Evolutionary conservation across 805 yeast genomes (phyloP), one percentile per base, ranked within the genome.

Genomic region (Candida piceae): DNA sequence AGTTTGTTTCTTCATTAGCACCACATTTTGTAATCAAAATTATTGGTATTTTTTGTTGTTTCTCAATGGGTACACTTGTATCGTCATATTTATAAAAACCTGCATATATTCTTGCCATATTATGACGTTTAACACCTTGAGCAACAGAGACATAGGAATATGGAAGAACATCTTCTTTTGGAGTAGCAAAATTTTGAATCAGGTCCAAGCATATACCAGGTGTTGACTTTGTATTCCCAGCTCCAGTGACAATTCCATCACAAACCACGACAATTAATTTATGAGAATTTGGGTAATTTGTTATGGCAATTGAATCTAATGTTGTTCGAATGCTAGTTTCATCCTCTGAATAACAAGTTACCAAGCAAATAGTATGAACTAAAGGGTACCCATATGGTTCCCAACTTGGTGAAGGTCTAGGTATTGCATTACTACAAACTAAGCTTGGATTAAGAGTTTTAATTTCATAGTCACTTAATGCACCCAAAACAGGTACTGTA

Each of bases 261-360:
- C 97, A 90, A 11, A 90, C 73, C 28, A 89, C 78, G 36, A 88
- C 64, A 28, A 93, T 69, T 44, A 93, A 66, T 58, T 90, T 93
- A 62, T 93, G 97, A 4, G 96, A 85, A 58, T 88, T 89, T 38
- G 97, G 97, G 60, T 84, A 93, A 46, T 87, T 95, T 1, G 97
- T 87, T 1, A 96, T 86, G n/a, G 95, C 85, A 35, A 93, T 58
- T 2, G 97, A 90, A 59, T 93, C 97, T 45, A 90, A 60, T 0
- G 97, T 88, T 1, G 90, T 78, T 52, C 97, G 72, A 40, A 93
- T 62, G 44, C 94, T 96, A 10, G 70, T 82, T 48, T 77, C 84
- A 57, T 87, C 95, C 64, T 93, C 98, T 2, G 97, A 88, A 56
- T 93, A 93, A 55, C 97, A 90, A 1, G 98, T 93, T 8, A 93